Evolutionary conservation across 495 filamentous ascomycete species (phyloP).

Genomic region (Neurospora africana): DNA sequence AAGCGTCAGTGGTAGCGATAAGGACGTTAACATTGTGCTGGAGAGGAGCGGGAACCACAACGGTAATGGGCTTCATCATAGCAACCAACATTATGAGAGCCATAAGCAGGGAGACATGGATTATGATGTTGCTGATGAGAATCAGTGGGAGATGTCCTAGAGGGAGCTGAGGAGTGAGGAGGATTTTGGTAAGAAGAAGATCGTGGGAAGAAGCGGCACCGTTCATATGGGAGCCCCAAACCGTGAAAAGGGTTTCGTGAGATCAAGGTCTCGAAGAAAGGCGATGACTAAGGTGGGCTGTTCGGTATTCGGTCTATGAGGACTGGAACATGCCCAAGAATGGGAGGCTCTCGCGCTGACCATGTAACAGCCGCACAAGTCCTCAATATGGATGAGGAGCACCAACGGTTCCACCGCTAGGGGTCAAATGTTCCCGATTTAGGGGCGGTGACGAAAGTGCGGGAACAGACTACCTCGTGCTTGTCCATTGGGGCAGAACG

Average conservation of each 20-base stretch:
- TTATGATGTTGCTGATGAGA: constrained; percentile 36
- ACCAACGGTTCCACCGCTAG: not conserved
- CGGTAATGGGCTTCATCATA: not conserved
- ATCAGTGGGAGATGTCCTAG: constrained; percentile 25
- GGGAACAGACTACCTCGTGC: not conserved
- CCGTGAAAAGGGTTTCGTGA: not conserved
- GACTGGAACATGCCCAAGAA: not conserved
- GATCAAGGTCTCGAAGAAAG: not conserved
- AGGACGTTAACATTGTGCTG: constrained; percentile 23
- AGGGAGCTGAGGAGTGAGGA: not conserved
- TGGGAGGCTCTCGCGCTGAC: not conserved
- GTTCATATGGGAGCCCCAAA: too few relatives aligned
- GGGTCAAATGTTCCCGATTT: not conserved
- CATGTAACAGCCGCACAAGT: not conserved
- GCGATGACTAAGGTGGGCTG: not conserved
- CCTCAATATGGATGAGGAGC: not conserved
- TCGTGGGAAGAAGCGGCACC: not conserved
- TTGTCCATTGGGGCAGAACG: not conserved
- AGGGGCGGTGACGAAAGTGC: not conserved
- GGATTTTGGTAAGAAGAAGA: not conserved
- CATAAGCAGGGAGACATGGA: constrained; percentile 26
- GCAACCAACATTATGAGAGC: constrained; percentile 1
- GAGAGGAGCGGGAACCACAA: constrained; percentile 8
- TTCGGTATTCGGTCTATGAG: not conserved
- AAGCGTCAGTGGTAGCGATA: constrained; percentile 15